Conservation (phyloP, 257 asterid species). For the Osmanthus fragrans region DNA sequence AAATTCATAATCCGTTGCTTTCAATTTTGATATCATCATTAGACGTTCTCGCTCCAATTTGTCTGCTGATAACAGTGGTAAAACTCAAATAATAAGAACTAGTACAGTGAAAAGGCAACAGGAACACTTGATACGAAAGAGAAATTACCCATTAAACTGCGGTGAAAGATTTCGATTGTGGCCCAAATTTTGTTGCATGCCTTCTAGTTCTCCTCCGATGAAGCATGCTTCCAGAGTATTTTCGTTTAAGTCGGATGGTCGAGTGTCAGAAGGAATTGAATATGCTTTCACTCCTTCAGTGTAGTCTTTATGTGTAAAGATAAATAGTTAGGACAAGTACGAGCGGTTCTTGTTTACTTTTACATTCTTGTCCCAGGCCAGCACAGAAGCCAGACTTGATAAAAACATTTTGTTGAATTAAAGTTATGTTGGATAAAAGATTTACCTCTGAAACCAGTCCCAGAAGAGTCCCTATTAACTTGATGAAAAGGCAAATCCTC, state of each 20-base stretch:
- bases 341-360: neutral
- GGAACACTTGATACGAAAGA: neutral
- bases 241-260: conserved; percentile 30
- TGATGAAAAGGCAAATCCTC: conserved; percentile 31
- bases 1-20: conserved; percentile 15
- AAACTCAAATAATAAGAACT: neutral
- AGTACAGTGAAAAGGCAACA: neutral
- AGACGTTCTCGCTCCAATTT: conserved; percentile 18
- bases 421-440: neutral
- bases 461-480: conserved; percentile 18
- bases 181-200: conserved; percentile 21
- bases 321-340: conserved; percentile 10
- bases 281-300: conserved; percentile 30
- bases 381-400: no score
- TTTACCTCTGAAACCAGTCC: conserved; percentile 39
- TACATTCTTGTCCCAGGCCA: neutral
- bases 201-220: conserved; percentile 29
- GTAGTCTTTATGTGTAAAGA: neutral
- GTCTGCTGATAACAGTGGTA: neutral
- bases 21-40: conserved; percentile 20
- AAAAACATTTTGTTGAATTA: neutral
- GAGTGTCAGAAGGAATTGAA: conserved; percentile 25
- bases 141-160: conserved; percentile 35
- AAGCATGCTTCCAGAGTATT: conserved; percentile 35
- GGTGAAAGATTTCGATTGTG: conserved; percentile 30